Percentiles rank a stretch among this genome's conserved stretches.
These are phyloP conservation scores for Globisporangium spinosum DNA, from an alignment of 352 stramenopile species.

Conservation along the genomic window DNA sequence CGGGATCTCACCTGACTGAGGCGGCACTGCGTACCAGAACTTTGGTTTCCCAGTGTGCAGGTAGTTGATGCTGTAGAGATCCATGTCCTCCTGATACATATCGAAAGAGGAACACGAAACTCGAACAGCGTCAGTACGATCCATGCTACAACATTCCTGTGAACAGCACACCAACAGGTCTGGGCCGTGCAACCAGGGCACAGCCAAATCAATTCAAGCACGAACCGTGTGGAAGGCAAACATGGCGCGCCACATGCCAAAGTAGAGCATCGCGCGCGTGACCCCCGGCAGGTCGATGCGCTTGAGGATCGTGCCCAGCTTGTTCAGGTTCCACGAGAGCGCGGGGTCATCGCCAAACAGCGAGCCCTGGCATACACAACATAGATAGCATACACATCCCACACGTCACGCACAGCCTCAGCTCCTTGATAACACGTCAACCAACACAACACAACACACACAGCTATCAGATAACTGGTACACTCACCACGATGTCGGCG, in stretches of 20 bases:
- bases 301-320: conserved; percentile 84
- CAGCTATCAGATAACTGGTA: neutral
- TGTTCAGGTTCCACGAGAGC: conserved; percentile 85
- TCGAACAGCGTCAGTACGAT: neutral
- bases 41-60: conserved; percentile 91
- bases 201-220: neutral
- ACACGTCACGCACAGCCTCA: neutral
- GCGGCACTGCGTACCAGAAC: conserved; percentile 91
- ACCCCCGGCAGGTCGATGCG: conserved; percentile 83
- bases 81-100: conserved; percentile 84
- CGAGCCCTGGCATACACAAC: conserved; percentile 37
- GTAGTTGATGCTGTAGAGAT: conserved; percentile 94
- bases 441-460: neutral
- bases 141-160: neutral
- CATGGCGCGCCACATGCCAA: conserved; percentile 93
- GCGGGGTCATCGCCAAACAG: conserved; percentile 75
- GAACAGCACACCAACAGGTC: neutral
- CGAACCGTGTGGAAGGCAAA: conserved; percentile 90
- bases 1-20: conserved; percentile 35
- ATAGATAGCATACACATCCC: neutral
- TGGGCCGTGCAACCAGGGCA: neutral
- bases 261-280: conserved; percentile 91
- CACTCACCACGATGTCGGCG: conserved; percentile 81
- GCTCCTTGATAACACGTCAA: neutral
- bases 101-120: neutral